Evolutionary conservation across 306 rosid species (phyloP).

Genomic region (Cucurbita maxima): DNA sequence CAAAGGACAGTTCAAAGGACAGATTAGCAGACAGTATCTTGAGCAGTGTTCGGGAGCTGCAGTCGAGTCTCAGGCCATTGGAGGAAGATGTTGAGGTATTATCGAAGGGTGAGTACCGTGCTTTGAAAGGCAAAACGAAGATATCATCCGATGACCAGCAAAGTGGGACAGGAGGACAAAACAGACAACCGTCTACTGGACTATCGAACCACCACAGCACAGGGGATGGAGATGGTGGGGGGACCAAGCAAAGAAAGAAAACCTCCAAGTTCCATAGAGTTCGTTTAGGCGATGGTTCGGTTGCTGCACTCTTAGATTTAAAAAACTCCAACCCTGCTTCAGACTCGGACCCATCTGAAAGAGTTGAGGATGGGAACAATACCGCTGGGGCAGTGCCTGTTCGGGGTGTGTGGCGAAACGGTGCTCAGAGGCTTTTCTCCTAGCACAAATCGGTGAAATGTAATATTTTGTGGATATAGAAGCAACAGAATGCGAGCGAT

Average conservation of each 20-base stretch:
- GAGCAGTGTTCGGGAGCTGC: constrained; percentile 55
- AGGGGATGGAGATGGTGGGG: constrained; percentile 40
- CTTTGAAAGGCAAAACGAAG: constrained; percentile 41
- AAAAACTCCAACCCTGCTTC: constrained; percentile 14
- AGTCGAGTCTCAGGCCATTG: constrained; percentile 35
- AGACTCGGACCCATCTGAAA: constrained; percentile 11
- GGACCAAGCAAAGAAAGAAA: constrained; percentile 73
- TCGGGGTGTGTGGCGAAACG: constrained; percentile 77
- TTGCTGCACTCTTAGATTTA: constrained; percentile 30
- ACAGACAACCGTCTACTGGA: constrained; percentile 22
- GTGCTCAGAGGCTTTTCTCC: constrained; percentile 41
- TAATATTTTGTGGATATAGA: not conserved
- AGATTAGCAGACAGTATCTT: constrained; percentile 45
- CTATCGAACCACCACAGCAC: constrained; percentile 24
- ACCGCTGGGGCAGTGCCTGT: constrained; percentile 45
- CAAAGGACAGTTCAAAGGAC: constrained; percentile 27
- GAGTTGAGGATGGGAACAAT: constrained; percentile 17
- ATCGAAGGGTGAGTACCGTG: constrained; percentile 63
- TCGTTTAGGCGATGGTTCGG: constrained; percentile 68
- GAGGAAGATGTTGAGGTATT: constrained; percentile 56
- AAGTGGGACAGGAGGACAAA: constrained; percentile 21
- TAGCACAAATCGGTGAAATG: not conserved
- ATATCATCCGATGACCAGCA: constrained; percentile 15
- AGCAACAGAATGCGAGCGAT: not conserved
- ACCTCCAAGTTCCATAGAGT: constrained; percentile 55